Conservation (phyloP, 2,329 filamentous ascomycete genomes). For the Phialemoniopsis sp. region DNA sequence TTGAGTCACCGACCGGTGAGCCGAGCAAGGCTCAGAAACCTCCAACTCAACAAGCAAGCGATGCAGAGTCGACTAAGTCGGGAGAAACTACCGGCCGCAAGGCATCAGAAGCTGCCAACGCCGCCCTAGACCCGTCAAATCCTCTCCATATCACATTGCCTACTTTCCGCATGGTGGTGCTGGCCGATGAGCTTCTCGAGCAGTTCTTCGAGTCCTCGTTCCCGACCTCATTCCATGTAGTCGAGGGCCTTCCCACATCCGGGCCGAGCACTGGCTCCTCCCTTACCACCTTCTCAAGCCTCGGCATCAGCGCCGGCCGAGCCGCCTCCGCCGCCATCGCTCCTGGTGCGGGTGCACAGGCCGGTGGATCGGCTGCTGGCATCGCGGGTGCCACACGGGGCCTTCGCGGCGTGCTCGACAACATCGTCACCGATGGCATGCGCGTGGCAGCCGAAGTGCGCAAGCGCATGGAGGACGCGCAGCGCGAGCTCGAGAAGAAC, state of each 20-base stretch:
- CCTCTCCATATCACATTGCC: constrained; percentile 94
- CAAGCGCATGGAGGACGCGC: constrained; percentile 91
- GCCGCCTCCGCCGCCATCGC: constrained; percentile 31
- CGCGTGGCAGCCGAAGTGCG: constrained; percentile 90
- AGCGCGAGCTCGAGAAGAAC: constrained; percentile 84
- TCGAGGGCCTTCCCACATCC: constrained; percentile 50
- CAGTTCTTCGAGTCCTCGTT: constrained; percentile 98
- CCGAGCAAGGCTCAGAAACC: constrained; percentile 37
- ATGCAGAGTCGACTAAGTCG: too few relatives aligned
- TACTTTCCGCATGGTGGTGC: constrained; percentile 97
- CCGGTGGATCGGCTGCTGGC: constrained; percentile 23
- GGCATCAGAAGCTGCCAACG: constrained; percentile 68
- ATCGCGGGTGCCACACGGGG: constrained; percentile 61
- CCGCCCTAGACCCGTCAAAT: constrained; percentile 86
- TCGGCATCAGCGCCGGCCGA: constrained; percentile 51
- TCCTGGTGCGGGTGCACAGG: constrained; percentile 28
- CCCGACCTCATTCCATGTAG: constrained; percentile 85
- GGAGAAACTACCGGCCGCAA: too few relatives aligned
- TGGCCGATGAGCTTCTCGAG: constrained; percentile 92
- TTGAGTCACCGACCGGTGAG: constrained; percentile 42
- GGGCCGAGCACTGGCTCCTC: constrained; percentile 52
- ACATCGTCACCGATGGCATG: constrained; percentile 97
- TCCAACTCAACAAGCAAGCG: constrained; percentile 25
- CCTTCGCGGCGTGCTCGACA: constrained; percentile 88
- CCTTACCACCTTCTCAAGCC: constrained; percentile 80